phyloP scores from a whole-genome alignment of 345 rosid genomes.

The Eucalyptus melliodora region DNA sequence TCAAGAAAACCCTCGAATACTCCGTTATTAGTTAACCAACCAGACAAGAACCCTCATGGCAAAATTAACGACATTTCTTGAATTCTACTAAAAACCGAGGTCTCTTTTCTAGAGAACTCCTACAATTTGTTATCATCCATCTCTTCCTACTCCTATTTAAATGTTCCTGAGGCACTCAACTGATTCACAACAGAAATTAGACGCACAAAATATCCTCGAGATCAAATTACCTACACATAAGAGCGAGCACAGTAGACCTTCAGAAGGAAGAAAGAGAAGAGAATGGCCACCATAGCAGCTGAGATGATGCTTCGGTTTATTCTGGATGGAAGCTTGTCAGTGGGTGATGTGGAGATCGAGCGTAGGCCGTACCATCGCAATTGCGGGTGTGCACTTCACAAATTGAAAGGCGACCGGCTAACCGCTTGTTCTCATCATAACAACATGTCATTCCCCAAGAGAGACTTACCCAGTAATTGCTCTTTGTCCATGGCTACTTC shows the following conservation, averaged over 20 bases:
- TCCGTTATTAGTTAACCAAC: neutral
- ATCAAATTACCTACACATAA: neutral
- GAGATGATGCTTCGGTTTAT: neutral
- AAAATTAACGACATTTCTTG: neutral
- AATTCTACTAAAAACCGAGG: neutral
- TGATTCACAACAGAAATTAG: neutral
- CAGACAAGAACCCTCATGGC: neutral
- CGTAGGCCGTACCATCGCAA: neutral
- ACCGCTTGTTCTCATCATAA: neutral
- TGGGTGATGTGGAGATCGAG: neutral
- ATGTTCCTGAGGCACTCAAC: neutral
- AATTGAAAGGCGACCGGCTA: neutral
- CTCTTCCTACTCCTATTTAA: neutral
- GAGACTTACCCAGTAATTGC: neutral
- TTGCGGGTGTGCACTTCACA: conserved; percentile 4
- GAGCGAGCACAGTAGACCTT: neutral
- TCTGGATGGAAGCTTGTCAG: neutral
- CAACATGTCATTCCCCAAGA: neutral
- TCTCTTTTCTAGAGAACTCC: neutral
- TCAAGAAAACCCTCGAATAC: neutral
- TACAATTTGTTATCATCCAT: neutral
- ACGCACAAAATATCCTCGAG: neutral
- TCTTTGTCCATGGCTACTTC: neutral
- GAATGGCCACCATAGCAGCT: neutral
- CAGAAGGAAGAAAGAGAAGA: neutral